Base-by-base conservation (phyloP, 2,329 filamentous ascomycete genomes). In the Coleophoma crateriformis region DNA sequence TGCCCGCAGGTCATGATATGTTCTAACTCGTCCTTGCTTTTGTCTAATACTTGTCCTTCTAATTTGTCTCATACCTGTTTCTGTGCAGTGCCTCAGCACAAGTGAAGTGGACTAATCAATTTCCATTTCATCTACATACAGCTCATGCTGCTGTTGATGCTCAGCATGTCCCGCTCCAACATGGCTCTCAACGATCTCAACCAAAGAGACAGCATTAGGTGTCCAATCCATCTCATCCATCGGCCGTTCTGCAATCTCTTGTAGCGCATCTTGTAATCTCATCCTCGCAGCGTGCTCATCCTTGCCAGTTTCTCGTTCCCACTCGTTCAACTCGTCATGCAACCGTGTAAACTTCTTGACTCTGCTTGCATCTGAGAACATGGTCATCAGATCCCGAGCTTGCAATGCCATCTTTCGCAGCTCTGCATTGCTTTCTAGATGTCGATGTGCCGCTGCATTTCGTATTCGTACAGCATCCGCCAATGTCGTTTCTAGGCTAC, bases 201-300 rank as follows among this genome's bases (percentile, higher is more conserved):
- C 40, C 10, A 64, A 51, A n/a, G 57, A 61, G 17, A 59, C 56
- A 20, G 50, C 19, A 50, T 64, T 64, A 11, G 61, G 59, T 11
- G 62, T 63, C 63, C 63, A 65, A 52, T 65, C 62, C 62, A 65
- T 64, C 49, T 63, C 61, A 49, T 63, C 56, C 33, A 65, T 51
- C 1, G 59, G 60, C 10, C 51, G 41, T 46, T 65, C 62, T 38
- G 57, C 57, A 39, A 64, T 62, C n/a, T 55, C 54, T 41, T 56
- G 49, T 17, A 65, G 49, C 10, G 57, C 59, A n/a, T 34, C 43
- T 37, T 61, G 53, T 41, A 65, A 38, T n/a, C 51, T 55, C 2
- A 34, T 27, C 42, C 56, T 61, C 10, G 59, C 57, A 14, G 27
- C 50, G 20, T 59, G 42, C 15, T 50, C 43, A 45, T 60, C 53